These are phyloP conservation scores for Climacium dendroides DNA, from an alignment of 225 moss, liverwort and hornwort species.

Conservation along the genomic window DNA sequence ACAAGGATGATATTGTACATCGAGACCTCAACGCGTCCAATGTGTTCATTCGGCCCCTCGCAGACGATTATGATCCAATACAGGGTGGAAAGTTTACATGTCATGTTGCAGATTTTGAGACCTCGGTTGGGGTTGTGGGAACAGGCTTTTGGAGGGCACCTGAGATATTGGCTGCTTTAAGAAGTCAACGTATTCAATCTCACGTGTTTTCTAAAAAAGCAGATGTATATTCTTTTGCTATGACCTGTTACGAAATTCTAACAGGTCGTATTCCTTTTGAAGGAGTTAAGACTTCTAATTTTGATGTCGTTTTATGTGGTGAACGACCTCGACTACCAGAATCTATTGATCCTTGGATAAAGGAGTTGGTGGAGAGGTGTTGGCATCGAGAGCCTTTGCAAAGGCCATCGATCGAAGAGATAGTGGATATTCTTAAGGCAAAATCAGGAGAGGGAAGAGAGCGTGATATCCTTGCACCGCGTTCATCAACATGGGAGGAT, in stretches of 20 bases:
- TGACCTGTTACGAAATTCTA: not conserved
- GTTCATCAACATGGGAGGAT: too few species aligned
- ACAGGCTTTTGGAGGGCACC: not conserved
- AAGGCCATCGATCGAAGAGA: not conserved
- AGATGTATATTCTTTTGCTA: not conserved
- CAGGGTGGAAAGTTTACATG: not conserved
- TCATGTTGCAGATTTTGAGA: not conserved
- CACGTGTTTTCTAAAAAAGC: too few species aligned
- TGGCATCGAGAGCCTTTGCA: not conserved
- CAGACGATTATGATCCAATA: not conserved
- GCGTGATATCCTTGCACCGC: too few species aligned
- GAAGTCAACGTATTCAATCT: too few species aligned
- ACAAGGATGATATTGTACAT: not conserved
- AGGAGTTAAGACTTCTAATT: rapidly evolving
- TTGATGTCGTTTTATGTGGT: rapidly evolving
- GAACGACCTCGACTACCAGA: rapidly evolving
- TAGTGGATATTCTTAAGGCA: not conserved
- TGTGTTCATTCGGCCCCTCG: not conserved
- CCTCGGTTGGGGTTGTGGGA: rapidly evolving
- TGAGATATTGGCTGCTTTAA: too few species aligned
- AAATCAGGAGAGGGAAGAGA: too few species aligned
- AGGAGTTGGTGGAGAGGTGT: not conserved
- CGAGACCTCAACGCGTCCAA: not conserved
- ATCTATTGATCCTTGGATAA: not conserved
- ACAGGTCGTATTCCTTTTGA: not conserved